Evolutionary conservation across 2,329 filamentous ascomycete genomes (phyloP), one percentile per base, ranked within the genome.

Genomic region (Exophiala spinifera): DNA sequence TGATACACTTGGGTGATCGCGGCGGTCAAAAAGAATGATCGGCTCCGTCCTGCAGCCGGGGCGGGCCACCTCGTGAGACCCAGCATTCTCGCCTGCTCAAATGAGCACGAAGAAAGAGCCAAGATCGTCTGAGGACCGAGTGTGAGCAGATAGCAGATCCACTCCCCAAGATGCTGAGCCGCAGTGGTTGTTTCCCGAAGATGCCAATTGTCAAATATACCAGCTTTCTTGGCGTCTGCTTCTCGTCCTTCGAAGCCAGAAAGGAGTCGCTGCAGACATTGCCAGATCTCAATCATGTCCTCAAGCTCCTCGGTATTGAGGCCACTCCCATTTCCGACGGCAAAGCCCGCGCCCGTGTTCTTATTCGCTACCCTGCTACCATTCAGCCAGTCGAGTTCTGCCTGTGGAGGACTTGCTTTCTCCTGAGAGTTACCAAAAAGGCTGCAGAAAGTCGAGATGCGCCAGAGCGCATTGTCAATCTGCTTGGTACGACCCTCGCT

Each of bases 281-380:
- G 82, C 83, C 83, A 86, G 10, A 86, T 74, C 62, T 86, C 83
- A 36, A 76, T 81, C 74, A 86, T 83, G 64, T 85, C 82, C 59
- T 83, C 84, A 8, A 86, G 71, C 61, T 86, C 76, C 50, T 76
- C 73, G 3, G 78, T 74, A 6, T 73, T 76, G 37, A 86, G 70
- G 0, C 82, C 82, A 11, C 69, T 72, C 13, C 65, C 65, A 61
- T 86, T 86, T 2, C 82, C 82, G 49, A 70, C 71, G 2, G 76
- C 81, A 58, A 85, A 85, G n/a, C 76, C 76, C 20, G 79, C 74
- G 0, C 81, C 55, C n/a, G 50, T 23, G 77, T 4, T 79, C 72
- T 49, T 76, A 70, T 51, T 77, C 71, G 52, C 76, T 72, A 2
- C 80, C 79, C 40, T 80, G 66, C 4, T 69, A 31, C 82, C 83